A percentile compares a stretch with the other conserved stretches of the same genome.
Conservation (phyloP, 768 basidiomycete genomes). For the Tubosaeta brunneosetosa region DNA sequence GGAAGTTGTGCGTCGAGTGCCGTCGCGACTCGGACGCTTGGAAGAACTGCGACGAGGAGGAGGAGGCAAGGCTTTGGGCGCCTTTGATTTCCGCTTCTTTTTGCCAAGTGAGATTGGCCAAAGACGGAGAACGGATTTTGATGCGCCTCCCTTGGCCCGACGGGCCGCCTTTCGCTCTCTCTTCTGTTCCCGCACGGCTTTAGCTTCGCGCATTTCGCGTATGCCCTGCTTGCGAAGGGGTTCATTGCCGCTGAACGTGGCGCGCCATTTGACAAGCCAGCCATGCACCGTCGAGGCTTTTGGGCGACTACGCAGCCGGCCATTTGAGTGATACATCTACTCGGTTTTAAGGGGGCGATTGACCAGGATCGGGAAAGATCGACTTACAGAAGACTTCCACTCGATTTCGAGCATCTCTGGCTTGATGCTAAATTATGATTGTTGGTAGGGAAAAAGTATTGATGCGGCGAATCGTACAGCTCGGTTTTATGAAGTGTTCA, state of each 20-base stretch:
- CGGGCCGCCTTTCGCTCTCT: slow-evolving; percentile 21
- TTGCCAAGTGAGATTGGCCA: slow-evolving; percentile 27
- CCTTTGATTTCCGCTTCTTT: slow-evolving; percentile 8
- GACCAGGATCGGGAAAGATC: background rate
- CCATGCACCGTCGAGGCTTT: slow-evolving; percentile 63
- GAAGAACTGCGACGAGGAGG: slow-evolving; percentile 10
- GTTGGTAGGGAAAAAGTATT: slow-evolving; percentile 7
- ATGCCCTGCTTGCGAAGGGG: slow-evolving; percentile 61
- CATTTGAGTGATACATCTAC: slow-evolving; percentile 33
- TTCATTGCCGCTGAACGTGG: slow-evolving; percentile 64
- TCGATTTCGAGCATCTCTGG: slow-evolving; percentile 27
- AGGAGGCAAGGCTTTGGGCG: slow-evolving; percentile 5
- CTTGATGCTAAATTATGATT: slow-evolving; percentile 1
- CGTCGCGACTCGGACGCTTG: slow-evolving; percentile 6
- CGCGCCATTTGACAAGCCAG: slow-evolving; percentile 76
- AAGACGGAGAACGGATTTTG: slow-evolving; percentile 17
- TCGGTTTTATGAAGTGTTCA: slow-evolving; percentile 2
- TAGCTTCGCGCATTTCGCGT: slow-evolving; percentile 63
- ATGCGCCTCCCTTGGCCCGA: slow-evolving; percentile 12
- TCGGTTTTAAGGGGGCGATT: background rate
- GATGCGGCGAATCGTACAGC: slow-evolving; percentile 7
- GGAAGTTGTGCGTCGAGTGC: slow-evolving; percentile 10
- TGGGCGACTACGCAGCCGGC: slow-evolving; percentile 43
- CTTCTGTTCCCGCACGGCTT: slow-evolving; percentile 29
- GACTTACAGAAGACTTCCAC: slow-evolving; percentile 32